Evolutionary conservation across 1,284 basidiomycete species (phyloP).

Genomic region (Puccinia horiana): DNA sequence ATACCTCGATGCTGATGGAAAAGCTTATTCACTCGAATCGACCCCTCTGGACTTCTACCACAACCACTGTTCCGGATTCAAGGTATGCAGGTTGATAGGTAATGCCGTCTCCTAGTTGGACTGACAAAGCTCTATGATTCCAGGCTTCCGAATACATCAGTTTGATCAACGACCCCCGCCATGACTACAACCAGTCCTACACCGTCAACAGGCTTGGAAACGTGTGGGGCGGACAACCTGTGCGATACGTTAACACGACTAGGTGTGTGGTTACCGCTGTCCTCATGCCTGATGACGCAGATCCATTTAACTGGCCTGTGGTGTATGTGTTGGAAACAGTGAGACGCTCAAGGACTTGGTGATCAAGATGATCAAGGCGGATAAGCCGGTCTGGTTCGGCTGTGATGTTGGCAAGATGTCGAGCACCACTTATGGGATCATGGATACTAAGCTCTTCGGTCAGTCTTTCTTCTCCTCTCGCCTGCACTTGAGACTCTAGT

Average conservation of each 20-base stretch:
- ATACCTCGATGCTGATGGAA: slow-evolving; percentile 73
- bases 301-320: not conserved
- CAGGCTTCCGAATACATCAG: slow-evolving; percentile 70
- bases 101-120: too few species aligned
- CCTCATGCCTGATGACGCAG: slow-evolving; percentile 59
- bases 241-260: slow-evolving; percentile 86
- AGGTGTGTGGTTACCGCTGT: slow-evolving; percentile 65
- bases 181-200: slow-evolving; percentile 78
- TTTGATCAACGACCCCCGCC: slow-evolving; percentile 90
- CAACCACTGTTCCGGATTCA: slow-evolving; percentile 62
- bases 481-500: too few species aligned
- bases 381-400: slow-evolving; percentile 77
- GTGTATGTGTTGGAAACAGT: not conserved
- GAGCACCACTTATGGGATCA: slow-evolving; percentile 66
- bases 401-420: slow-evolving; percentile 66
- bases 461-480: not conserved
- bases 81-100: too few species aligned
- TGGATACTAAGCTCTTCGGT: slow-evolving; percentile 81
- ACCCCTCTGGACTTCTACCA: slow-evolving; percentile 72
- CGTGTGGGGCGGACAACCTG: slow-evolving; percentile 78
- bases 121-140: not conserved
- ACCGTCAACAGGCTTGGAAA: slow-evolving; percentile 91
- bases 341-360: slow-evolving; percentile 42
- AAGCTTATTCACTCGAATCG: slow-evolving; percentile 71
- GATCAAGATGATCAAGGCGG: slow-evolving; percentile 73